Conservation (phyloP, 2,329 filamentous ascomycete species). For the Atkinsonella texensis region DNA sequence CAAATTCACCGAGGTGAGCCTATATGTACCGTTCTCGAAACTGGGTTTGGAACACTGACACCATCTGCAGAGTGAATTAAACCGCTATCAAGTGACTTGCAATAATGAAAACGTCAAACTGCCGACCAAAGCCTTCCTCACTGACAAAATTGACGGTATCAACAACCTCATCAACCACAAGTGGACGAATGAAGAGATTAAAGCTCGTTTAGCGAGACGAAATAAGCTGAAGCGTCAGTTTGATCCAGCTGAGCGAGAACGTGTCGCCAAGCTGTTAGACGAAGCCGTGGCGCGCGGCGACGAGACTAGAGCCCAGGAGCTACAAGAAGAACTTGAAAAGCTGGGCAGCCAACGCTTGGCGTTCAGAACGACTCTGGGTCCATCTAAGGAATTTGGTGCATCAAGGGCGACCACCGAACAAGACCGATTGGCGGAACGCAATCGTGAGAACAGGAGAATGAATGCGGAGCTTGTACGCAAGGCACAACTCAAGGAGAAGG, state of each 20-base stretch:
- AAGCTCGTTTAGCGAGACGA: conserved; percentile 62
- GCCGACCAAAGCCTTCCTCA: conserved; percentile 59
- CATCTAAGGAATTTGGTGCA: conserved; percentile 38
- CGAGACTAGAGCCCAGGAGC: conserved; percentile 38
- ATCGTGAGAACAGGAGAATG: conserved; percentile 68
- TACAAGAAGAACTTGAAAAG: conserved; percentile 49
- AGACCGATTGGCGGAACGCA: conserved; percentile 72
- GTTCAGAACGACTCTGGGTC: conserved; percentile 53
- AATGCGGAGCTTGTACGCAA: conserved; percentile 87
- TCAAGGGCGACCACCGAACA: conserved; percentile 50
- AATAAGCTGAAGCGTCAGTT: conserved; percentile 55
- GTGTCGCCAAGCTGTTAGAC: conserved; percentile 51
- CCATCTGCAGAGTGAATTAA: conserved; percentile 54
- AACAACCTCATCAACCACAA: conserved; percentile 64
- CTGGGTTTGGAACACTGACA: conserved; percentile 12
- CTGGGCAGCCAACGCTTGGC: conserved; percentile 59
- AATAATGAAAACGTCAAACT: conserved; percentile 58
- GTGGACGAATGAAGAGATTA: conserved; percentile 76
- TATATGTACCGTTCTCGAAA: no score
- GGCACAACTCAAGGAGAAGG: conserved; percentile 73
- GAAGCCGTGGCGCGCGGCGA: conserved; percentile 55
- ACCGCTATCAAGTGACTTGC: conserved; percentile 66
- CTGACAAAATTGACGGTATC: conserved; percentile 68
- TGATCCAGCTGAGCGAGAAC: conserved; percentile 54
- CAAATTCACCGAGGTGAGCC: conserved; percentile 63